Base-by-base conservation (phyloP, 2,329 filamentous ascomycete genomes). In the Biscogniauxia marginata region DNA sequence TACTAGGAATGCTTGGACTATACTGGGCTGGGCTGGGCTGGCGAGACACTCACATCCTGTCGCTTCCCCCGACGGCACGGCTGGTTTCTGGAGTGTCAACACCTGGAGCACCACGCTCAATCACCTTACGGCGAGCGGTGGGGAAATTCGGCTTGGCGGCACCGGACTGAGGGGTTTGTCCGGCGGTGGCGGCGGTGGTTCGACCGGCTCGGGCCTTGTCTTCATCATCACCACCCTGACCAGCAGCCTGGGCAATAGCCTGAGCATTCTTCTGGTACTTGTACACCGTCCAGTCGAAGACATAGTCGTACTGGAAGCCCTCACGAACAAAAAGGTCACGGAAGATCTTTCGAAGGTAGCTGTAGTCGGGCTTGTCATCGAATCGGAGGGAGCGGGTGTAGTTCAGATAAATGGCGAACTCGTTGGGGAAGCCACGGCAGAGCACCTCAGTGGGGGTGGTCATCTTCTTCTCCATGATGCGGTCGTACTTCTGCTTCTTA, bases 401-500 rank as follows among this genome's bases (percentile, higher is more conserved):
- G 88, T 98, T 98, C 63, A 99, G 85, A 77, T 99, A 99, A 77
- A 98, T 98, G 80, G 93, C 93, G 70, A 99, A 99, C 80, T 99
- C 95, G 77, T 98, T 97, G 69, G 95, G 95, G 83, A 99, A 98
- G 66, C 95, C 95, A 75, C 93, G 92, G 87, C 95, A 99, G 50
- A 99, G 90, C 49, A 97, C 93, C 79, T 99, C 93, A 67, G 93
- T 98, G 7, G 95, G 93, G 3, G 95, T 99, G 13, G 95, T 99
- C 95, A 98, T 98, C 91, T 99, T 99, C 88, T 99, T 99, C 84
- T 99, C 95, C 93, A 98, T 98, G 80, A 99, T 99, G 64, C 93
- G 87, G 79, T 99, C 95, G 74, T 99, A 98, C 83, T 99, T 99
- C 82, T 98, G 93, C 88, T 97, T 97, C 87, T 97, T 97, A 65